Evolutionary conservation across 306 rosid genomes (phyloP).

Genomic region (Hylodesmum podocarpum): DNA sequence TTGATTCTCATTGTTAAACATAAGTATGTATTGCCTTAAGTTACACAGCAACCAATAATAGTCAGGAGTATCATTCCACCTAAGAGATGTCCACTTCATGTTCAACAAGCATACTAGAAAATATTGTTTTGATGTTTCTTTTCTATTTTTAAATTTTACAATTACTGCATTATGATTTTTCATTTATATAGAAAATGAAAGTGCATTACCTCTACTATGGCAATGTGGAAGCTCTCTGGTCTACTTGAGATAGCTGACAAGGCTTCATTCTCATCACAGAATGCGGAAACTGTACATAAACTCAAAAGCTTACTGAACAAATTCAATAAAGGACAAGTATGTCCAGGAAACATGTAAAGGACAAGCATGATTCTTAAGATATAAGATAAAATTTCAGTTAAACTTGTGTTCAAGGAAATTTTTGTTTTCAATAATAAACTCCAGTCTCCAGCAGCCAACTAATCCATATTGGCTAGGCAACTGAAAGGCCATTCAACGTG

Average conservation of each 20-base stretch:
- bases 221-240: constrained; percentile 69
- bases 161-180: not conserved
- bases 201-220: constrained; percentile 68
- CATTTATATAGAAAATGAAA: not conserved
- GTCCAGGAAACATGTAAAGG: not conserved
- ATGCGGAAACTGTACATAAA: constrained; percentile 58
- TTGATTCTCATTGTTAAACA: not conserved
- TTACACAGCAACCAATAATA: not conserved
- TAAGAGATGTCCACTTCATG: not conserved
- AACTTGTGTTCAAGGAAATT: constrained; percentile 14
- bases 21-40: not conserved
- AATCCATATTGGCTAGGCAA: constrained; percentile 1
- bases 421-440: not conserved
- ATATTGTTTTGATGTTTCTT: not conserved
- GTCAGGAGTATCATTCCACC: constrained; percentile 19
- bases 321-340: constrained; percentile 5
- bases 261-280: constrained; percentile 69
- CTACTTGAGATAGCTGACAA: constrained; percentile 59
- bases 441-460: constrained; percentile 4
- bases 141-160: not conserved
- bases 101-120: constrained; percentile 15
- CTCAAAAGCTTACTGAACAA: constrained; percentile 13
- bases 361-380: constrained; percentile 9
- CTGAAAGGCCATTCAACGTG: not conserved
- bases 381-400: not conserved